These are phyloP conservation scores for Fagus crenata DNA, from an alignment of 306 rosid genomes.

Conservation along the genomic window DNA sequence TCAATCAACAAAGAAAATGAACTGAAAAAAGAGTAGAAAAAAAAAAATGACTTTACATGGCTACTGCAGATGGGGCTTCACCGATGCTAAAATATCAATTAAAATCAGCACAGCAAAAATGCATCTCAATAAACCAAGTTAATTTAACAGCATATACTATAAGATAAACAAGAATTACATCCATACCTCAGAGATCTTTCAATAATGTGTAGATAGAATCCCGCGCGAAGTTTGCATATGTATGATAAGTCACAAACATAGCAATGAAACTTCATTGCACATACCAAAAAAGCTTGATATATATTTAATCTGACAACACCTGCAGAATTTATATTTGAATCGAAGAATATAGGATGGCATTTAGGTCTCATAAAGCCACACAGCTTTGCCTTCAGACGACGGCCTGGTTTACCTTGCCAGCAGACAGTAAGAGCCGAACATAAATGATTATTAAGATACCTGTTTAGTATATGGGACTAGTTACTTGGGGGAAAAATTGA, in stretches of 20 bases:
- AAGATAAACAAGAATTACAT: slow-evolving; percentile 10
- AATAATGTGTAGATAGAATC: slow-evolving; percentile 39
- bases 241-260: slow-evolving; percentile 58
- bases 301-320: slow-evolving; percentile 78
- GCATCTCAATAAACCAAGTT: slow-evolving; percentile 1
- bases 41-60: not conserved
- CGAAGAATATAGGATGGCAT: slow-evolving; percentile 84
- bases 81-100: slow-evolving; percentile 17
- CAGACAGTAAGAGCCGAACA: slow-evolving; percentile 63
- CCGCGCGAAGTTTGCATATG: slow-evolving; percentile 51
- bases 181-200: slow-evolving; percentile 66
- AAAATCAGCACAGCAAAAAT: slow-evolving; percentile 19
- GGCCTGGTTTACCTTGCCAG: slow-evolving; percentile 75
- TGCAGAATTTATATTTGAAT: slow-evolving; percentile 79
- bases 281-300: slow-evolving; percentile 63
- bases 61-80: not conserved
- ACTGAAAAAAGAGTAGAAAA: not conserved
- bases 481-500: slow-evolving; percentile 15
- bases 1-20: slow-evolving; percentile 23
- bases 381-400: slow-evolving; percentile 51
- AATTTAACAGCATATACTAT: not conserved
- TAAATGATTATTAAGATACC: slow-evolving; percentile 74
- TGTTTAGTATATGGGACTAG: slow-evolving; percentile 41
- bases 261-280: slow-evolving; percentile 92
- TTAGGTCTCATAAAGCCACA: slow-evolving; percentile 69